Conservation (phyloP, 768 basidiomycete genomes). For the Vararia minispora region DNA sequence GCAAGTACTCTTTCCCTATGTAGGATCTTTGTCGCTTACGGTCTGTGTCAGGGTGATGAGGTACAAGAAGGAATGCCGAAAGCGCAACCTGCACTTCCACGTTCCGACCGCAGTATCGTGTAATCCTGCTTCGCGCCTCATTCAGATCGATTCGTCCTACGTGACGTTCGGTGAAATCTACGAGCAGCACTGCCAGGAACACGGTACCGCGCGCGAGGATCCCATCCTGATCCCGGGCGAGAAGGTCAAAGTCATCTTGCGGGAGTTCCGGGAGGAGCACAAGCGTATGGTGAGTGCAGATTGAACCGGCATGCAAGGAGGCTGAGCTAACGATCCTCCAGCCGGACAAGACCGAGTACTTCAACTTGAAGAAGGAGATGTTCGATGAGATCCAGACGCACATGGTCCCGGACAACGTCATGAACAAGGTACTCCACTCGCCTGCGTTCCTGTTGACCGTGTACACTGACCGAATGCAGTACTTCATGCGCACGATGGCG, state of each 20-base stretch:
- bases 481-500: slow-evolving; percentile 81
- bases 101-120: slow-evolving; percentile 80
- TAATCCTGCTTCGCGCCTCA: slow-evolving; percentile 71
- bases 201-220: slow-evolving; percentile 74
- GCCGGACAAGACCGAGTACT: slow-evolving; percentile 55
- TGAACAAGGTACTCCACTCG: slow-evolving; percentile 53
- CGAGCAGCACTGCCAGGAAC: slow-evolving; percentile 74
- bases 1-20: slow-evolving; percentile 25
- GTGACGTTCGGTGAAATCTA: slow-evolving; percentile 88
- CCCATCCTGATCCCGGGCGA: slow-evolving; percentile 80
- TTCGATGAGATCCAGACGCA: slow-evolving; percentile 82
- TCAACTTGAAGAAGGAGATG: slow-evolving; percentile 69
- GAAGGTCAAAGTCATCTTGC: slow-evolving; percentile 62
- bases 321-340: slow-evolving; percentile 16
- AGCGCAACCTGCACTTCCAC: slow-evolving; percentile 86
- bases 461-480: slow-evolving; percentile 35
- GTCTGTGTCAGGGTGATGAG: slow-evolving; percentile 53
- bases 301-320: slow-evolving; percentile 5
- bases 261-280: slow-evolving; percentile 39
- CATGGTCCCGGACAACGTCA: slow-evolving; percentile 80
- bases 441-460: background rate
- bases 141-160: slow-evolving; percentile 89
- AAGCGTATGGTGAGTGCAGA: slow-evolving; percentile 27
- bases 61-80: slow-evolving; percentile 86
- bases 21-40: slow-evolving; percentile 4